These are phyloP conservation scores for Geotrichum bryndzae DNA, from an alignment of 1,139 yeast species.

Conservation along the genomic window DNA sequence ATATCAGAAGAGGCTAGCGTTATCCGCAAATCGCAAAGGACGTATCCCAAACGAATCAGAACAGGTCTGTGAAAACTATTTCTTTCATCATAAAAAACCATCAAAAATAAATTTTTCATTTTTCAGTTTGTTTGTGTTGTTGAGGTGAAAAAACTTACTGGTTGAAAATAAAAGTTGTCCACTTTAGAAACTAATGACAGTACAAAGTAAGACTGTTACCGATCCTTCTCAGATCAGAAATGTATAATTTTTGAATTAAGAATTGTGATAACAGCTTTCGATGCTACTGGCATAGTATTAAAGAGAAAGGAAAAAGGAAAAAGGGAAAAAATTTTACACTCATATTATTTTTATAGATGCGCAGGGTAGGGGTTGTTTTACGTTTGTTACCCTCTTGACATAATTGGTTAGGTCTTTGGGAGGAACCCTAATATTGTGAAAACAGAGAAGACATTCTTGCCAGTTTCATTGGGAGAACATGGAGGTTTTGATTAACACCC, in stretches of 20 bases:
- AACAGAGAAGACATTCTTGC: no score
- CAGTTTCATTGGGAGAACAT: no score
- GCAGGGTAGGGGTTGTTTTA: neutral
- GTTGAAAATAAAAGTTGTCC: neutral
- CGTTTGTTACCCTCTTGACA: neutral
- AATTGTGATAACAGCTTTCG: neutral
- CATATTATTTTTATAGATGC: no score
- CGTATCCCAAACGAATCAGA: slow-evolving; percentile 2
- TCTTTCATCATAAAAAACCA: slow-evolving; percentile 5
- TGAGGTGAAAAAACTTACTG: neutral
- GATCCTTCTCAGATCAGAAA: neutral
- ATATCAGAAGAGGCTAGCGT: slow-evolving; percentile 8
- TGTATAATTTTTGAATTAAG: neutral
- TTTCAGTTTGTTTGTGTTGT: neutral
- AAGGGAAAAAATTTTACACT: neutral
- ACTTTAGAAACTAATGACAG: no score
- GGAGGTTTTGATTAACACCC: no score
- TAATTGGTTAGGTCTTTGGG: neutral
- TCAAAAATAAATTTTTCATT: neutral
- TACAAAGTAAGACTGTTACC: neutral
- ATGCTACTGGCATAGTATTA: neutral
- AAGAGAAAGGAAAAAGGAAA: neutral
- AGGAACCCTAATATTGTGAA: no score
- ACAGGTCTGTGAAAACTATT: slow-evolving; percentile 14
- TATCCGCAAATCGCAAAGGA: slow-evolving; percentile 6